Evolutionary conservation across 805 yeast genomes (phyloP).

Genomic region (Metschnikowia cubensis): DNA sequence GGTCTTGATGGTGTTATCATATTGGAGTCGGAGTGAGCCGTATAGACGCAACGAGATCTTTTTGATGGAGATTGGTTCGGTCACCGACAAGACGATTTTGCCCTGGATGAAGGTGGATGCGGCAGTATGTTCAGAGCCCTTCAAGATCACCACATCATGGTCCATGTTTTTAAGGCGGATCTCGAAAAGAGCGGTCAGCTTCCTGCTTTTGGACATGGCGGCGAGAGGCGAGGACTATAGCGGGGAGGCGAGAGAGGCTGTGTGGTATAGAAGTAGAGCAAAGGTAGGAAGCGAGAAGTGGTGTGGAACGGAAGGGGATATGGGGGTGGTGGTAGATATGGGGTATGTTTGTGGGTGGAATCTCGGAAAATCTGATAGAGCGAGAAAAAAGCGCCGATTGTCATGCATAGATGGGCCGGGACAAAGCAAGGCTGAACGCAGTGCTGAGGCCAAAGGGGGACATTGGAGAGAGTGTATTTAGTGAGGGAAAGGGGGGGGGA

Average conservation of each 20-base stretch:
- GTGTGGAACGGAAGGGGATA: not conserved
- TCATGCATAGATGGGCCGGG: not conserved
- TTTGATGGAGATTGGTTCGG: slow-evolving; percentile 70
- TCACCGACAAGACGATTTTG: slow-evolving; percentile 66
- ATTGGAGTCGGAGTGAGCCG: slow-evolving; percentile 62
- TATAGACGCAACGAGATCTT: slow-evolving; percentile 59
- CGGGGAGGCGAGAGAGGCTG: too few relatives aligned
- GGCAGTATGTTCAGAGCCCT: slow-evolving; percentile 77
- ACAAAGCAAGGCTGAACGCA: not conserved
- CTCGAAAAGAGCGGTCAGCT: slow-evolving; percentile 37
- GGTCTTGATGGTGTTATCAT: slow-evolving; percentile 47
- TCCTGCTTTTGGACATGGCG: slow-evolving; percentile 19
- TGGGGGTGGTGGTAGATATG: not conserved
- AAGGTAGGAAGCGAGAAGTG: not conserved
- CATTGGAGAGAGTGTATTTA: not conserved
- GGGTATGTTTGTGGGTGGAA: not conserved
- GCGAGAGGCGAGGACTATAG: too few relatives aligned
- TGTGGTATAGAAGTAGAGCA: too few relatives aligned
- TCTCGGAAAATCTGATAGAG: slow-evolving; percentile 2
- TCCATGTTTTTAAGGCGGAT: slow-evolving; percentile 63
- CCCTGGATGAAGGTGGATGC: slow-evolving; percentile 75
- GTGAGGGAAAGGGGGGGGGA: too few relatives aligned
- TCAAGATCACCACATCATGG: slow-evolving; percentile 73
- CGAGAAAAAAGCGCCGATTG: slow-evolving; percentile 1
- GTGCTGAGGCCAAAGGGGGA: not conserved